Evolutionary conservation across 352 stramenopile species (phyloP), one percentile per base, ranked within the genome.

Genomic region (Phytophthora sojae): DNA sequence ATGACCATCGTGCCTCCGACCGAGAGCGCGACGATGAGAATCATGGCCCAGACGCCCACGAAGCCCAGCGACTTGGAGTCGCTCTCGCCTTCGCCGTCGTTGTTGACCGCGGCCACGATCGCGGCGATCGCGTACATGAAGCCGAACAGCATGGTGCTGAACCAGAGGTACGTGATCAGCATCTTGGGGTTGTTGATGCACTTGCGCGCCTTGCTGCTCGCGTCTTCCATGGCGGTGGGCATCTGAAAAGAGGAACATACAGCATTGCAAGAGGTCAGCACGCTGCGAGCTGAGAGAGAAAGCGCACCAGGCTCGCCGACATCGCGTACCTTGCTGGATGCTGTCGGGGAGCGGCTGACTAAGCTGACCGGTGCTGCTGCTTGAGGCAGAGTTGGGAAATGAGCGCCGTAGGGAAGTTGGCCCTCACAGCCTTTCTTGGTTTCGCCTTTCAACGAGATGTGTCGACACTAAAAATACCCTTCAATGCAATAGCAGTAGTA

Each of bases 1-100:
- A 97, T 96, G 54, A 97, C 88, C 64, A 97, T 81, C 51, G 91
- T 96, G 60, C 89, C 91, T 57, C 89, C 89, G 3, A 96, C 79
- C 8, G 85, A 96, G 11, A 97, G 86, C 2, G 72, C 77, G 23
- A 96, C 61, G 57, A 96, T 80, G 29, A 97, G 79, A 23, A 96
- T 77, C 84, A 96, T 95, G 37, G 86, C 82, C 85, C 86, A 95
- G 50, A 96, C 77, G 61, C 86, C 89, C 12, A 93, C 87, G 45
- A 94, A 96, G 39, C 85, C 83, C 32, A 96, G 77, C 59, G 85
- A 92, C 74, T 93, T 95, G 62, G 83, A 91, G 70, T 90, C 83
- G 57, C 82, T 85, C 45, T 86, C 75, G 42, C 79, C 75, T 67
- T 78, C 71, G 61, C 79, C 80, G 63, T 90, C 79, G 67, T 94